Conservation (phyloP, 805 yeast species). For the Candida lessepsii region DNA sequence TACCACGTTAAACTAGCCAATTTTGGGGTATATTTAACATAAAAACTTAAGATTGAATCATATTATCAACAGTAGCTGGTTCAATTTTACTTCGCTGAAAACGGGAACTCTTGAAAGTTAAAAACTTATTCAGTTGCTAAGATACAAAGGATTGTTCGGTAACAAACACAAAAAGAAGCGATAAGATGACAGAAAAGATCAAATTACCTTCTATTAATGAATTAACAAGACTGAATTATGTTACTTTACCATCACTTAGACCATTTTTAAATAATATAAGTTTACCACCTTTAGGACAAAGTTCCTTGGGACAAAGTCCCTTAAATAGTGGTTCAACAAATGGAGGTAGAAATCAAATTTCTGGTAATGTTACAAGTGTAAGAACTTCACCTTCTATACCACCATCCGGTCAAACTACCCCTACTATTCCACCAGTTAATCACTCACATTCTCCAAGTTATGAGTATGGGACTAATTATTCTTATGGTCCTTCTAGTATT, state of each 20-base stretch:
- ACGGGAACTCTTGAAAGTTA: too few relatives aligned
- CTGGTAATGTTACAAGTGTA: too few relatives aligned
- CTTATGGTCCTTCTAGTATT: conserved; percentile 1
- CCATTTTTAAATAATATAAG: conserved; percentile 1
- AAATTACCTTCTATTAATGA: conserved; percentile 29
- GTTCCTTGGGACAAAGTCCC: too few relatives aligned
- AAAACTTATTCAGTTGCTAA: neutral
- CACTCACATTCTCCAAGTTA: conserved; percentile 7
- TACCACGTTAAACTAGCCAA: too few relatives aligned
- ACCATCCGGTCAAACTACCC: conserved; percentile 2
- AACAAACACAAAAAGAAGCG: neutral
- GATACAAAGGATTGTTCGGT: neutral
- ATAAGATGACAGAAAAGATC: conserved; percentile 15
- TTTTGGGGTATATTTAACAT: too few relatives aligned
- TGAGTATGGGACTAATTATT: conserved; percentile 6
- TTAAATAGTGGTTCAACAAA: too few relatives aligned
- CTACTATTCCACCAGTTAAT: conserved; percentile 4
- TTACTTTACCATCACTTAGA: conserved; percentile 12
- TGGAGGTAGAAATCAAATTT: too few relatives aligned
- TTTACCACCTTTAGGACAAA: conserved; percentile 3
- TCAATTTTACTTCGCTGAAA: too few relatives aligned
- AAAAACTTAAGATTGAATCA: too few relatives aligned
- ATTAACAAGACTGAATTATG: conserved; percentile 17
- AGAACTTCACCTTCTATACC: neutral
- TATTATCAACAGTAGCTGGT: too few relatives aligned